Evolutionary conservation across 345 rosid species (phyloP), one percentile per base, ranked within the genome.

Genomic region (Aurinia saxatilis): DNA sequence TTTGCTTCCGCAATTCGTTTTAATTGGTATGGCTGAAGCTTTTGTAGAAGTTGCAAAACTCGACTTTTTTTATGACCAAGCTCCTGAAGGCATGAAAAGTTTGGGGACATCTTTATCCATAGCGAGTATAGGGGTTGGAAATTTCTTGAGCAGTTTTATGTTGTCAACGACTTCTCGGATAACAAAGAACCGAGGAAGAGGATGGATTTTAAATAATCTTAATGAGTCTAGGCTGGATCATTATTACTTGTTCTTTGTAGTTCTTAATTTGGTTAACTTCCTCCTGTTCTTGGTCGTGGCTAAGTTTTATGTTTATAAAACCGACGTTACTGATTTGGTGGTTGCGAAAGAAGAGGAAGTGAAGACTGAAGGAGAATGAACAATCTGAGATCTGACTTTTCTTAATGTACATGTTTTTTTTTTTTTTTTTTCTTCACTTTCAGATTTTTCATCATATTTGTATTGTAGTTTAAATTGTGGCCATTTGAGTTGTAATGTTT

Each of bases 31-130:
- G 0, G 98, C 95, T 5, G 96, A 88, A 68, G 78, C 91, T 0
- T 91, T 84, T 53, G 39, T 88, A 10, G 96, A 81, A 67, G 95
- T 87, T 2, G 83, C 91, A 7, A 87, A 87, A 82, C 68, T 89
- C 5, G 91, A 87, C 60, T 85, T 87, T 77, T 93, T 90, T 78
- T 93, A 87, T 17, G 99, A 92, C 52, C 97, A 92, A 57, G 95
- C 97, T 8, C 97, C 96, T 0, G 95, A 85, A 37, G 71, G 85
- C 68, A 90, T 85, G 98, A 92, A 89, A 78, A 92, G 97, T 62
- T 84, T 87, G 1, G 98, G 96, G 5, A 89, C 96, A 57, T 87
- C 91, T 0, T 87, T 82, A 37, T 17, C 80, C 17, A 75, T 68
- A 15, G 75, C 84, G 1, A 75, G 78, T 54, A 63, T 81, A 9